Evolutionary conservation across 208 protist species (phyloP), one percentile per base, ranked within the genome.

Genomic region (Leishmania arabica): DNA sequence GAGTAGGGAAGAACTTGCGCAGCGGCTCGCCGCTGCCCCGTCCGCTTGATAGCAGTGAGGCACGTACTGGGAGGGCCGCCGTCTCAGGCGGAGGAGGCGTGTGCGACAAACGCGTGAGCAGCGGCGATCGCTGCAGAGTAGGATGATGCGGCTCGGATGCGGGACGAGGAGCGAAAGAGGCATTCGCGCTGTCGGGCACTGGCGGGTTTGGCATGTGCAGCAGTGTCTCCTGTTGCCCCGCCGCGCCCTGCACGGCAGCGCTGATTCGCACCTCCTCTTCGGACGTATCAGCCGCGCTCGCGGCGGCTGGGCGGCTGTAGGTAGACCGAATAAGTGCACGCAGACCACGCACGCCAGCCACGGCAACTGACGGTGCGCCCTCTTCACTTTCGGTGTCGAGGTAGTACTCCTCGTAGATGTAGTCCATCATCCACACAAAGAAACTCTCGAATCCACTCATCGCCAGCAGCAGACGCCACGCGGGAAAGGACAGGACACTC

Each of bases 361-460:
- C 91, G 17, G 88, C 93, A 56, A 95, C 82, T 2, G 75, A 64
- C 0, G 79, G 65, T 42, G 65, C 60, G 37, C 81, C 76, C 21
- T 77, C 83, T 53, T 75, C 83, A 6, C 64, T 77, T 51, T 77
- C 60, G 9, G 70, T 24, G 60, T 80, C 86, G 68, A 93, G 80
- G 56, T 92, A 84, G 81, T 95, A 96, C 79, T 96, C 92, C 79
- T 96, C 95, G 19, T 86, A 84, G 68, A 96, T 92, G 83, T 95
- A 96, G 78, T 96, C 93, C 85, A 93, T 88, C 89, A 97, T 95
- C 87, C 91, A 94, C 9, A 47, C 73, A 74, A 91, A 93, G 78
- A 97, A 97, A 77, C 88, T 85, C 62, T 95, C 87, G 84, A 96
- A 97, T 75, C 86, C 88, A 70, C 88, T 95, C 78, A 96, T 94